These are phyloP conservation scores for Nigrospora sphaerica DNA, from an alignment of 2,329 filamentous ascomycete species.

Conservation along the genomic window DNA sequence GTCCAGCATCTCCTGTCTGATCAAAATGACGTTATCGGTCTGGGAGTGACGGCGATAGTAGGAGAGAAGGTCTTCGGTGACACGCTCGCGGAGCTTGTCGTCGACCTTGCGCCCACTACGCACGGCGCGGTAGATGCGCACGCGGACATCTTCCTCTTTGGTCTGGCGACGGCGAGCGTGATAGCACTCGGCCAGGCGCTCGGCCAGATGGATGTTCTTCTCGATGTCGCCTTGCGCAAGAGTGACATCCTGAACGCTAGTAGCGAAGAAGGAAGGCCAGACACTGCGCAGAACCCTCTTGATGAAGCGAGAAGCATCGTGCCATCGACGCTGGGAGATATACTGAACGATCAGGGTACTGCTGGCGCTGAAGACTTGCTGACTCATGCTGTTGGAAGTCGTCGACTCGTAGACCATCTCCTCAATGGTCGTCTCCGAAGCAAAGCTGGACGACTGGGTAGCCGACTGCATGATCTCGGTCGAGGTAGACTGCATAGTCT, in stretches of 20 bases:
- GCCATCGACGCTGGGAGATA: slow-evolving; percentile 36
- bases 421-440: slow-evolving; percentile 33
- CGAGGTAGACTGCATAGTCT: slow-evolving; percentile 32
- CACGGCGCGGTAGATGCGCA: slow-evolving; percentile 4
- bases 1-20: slow-evolving; percentile 28
- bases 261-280: slow-evolving; percentile 38
- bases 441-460: slow-evolving; percentile 11
- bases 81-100: not conserved
- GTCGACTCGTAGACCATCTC: slow-evolving; percentile 36
- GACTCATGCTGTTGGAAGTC: slow-evolving; percentile 28
- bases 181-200: slow-evolving; percentile 38
- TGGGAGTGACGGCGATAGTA: slow-evolving; percentile 20
- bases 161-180: slow-evolving; percentile 22
- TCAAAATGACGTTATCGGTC: slow-evolving; percentile 25
- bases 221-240: slow-evolving; percentile 33
- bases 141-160: slow-evolving; percentile 26
- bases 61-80: slow-evolving; percentile 18
- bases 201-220: slow-evolving; percentile 37
- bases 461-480: slow-evolving; percentile 32
- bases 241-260: slow-evolving; percentile 33
- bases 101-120: slow-evolving; percentile 1
- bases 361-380: slow-evolving; percentile 30
- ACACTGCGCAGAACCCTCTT: slow-evolving; percentile 34
- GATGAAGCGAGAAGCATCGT: slow-evolving; percentile 36
- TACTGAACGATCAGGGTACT: slow-evolving; percentile 32